Conservation (phyloP, 2,329 filamentous ascomycete species). For the Penicillium carneum region DNA sequence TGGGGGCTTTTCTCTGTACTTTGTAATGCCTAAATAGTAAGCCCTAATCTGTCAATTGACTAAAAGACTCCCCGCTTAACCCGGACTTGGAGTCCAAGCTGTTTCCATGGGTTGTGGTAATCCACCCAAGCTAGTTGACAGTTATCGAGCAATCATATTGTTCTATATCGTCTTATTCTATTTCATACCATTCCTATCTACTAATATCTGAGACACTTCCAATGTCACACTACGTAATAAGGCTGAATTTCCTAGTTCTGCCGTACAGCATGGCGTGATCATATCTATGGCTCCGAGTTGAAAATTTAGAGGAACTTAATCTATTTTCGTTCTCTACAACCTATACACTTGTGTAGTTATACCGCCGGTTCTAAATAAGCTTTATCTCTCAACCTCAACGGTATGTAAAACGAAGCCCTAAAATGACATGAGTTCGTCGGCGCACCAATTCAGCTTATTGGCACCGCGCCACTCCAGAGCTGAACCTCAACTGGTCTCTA, state of each 20-base stretch:
- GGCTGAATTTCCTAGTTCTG: background rate
- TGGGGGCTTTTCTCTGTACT: background rate
- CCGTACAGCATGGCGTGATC: background rate
- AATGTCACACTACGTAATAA: background rate
- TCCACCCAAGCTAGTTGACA: background rate
- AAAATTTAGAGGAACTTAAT: background rate
- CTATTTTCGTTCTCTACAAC: background rate
- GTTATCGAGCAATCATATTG: too few species aligned
- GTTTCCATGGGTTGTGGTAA: constrained; percentile 9
- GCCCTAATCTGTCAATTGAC: background rate
- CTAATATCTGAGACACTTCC: background rate
- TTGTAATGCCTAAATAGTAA: background rate
- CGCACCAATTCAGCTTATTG: background rate
- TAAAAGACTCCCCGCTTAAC: background rate
- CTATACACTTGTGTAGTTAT: background rate
- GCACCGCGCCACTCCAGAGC: background rate
- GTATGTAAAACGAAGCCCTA: background rate
- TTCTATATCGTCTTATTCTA: too few species aligned
- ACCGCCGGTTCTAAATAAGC: background rate
- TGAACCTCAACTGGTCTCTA: background rate
- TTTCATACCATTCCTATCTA: too few species aligned
- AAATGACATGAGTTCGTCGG: constrained; percentile 1
- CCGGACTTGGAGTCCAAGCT: constrained; percentile 1
- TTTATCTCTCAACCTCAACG: background rate
- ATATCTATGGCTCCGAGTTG: constrained; percentile 2